These are phyloP conservation scores for Teunomyces pallodes DNA, from an alignment of 805 yeast species.

Conservation along the genomic window DNA sequence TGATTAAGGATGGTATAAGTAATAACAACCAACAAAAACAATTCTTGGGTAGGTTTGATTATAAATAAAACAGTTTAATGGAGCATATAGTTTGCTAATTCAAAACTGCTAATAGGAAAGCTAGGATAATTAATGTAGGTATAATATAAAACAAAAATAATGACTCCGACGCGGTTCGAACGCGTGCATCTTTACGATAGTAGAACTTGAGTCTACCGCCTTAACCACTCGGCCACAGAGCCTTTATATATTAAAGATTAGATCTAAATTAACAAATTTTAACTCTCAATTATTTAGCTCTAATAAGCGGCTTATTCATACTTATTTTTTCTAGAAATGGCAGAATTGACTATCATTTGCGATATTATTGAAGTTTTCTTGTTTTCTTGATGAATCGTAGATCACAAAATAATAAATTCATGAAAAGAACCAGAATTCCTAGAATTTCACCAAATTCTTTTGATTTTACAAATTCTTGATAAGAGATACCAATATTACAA, in stretches of 20 bases:
- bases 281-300: not conserved
- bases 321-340: not conserved
- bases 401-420: too few species aligned
- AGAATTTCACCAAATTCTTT: too few species aligned
- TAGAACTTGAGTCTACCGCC: conserved; percentile 14
- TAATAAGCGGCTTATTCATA: not conserved
- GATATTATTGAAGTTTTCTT: too few species aligned
- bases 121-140: not conserved
- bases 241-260: not conserved
- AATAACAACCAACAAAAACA: not conserved
- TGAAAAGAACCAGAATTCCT: too few species aligned
- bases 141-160: conserved; percentile 4
- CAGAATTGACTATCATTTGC: too few species aligned
- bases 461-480: too few species aligned
- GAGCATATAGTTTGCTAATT: too few species aligned
- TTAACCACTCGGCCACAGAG: conserved; percentile 14
- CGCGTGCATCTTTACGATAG: conserved; percentile 14
- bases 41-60: conserved; percentile 1
- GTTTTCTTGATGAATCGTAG: too few species aligned
- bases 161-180: conserved; percentile 14
- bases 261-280: too few species aligned
- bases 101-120: too few species aligned
- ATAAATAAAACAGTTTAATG: not conserved
- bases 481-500: too few species aligned
- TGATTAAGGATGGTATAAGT: conserved; percentile 9